Conservation (phyloP, 2,329 filamentous ascomycete species). For the Dactylella cylindrospora region DNA sequence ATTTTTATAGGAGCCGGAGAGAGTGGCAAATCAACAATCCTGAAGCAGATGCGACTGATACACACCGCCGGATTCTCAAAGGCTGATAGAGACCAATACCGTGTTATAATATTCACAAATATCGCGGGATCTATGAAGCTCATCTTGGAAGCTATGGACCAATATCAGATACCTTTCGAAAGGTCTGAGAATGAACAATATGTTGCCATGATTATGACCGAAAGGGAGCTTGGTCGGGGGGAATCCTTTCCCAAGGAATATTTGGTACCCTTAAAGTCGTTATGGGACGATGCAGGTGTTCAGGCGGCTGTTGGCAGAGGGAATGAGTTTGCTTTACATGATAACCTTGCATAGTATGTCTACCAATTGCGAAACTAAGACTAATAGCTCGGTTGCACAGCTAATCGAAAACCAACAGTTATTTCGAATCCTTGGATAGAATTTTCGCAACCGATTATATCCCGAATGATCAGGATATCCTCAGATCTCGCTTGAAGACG, state of each 20-base stretch:
- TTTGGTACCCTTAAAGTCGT: constrained; percentile 74
- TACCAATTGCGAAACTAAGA: background rate
- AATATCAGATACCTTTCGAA: constrained; percentile 77
- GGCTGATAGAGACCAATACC: constrained; percentile 87
- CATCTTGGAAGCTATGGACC: constrained; percentile 85
- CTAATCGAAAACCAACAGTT: constrained; percentile 60
- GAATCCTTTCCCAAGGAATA: constrained; percentile 78
- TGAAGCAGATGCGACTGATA: constrained; percentile 99
- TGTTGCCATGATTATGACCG: constrained; percentile 73
- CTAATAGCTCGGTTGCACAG: background rate
- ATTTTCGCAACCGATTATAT: constrained; percentile 76
- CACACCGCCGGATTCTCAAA: constrained; percentile 89
- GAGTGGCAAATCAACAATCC: constrained; percentile 91
- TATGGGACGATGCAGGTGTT: constrained; percentile 83
- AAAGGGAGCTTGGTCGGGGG: constrained; percentile 78
- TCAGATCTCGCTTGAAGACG: constrained; percentile 84
- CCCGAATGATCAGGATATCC: constrained; percentile 89
- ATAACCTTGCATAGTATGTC: constrained; percentile 88
- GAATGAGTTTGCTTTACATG: constrained; percentile 94
- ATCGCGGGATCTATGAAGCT: constrained; percentile 88
- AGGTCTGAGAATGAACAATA: constrained; percentile 77
- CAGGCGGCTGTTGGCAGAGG: constrained; percentile 86
- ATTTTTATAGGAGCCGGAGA: constrained; percentile 76
- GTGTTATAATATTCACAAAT: constrained; percentile 94
- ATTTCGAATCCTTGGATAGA: constrained; percentile 75